phyloP scores from a whole-genome alignment of 352 stramenopile genomes.

The Pythium folliculosum region DNA sequence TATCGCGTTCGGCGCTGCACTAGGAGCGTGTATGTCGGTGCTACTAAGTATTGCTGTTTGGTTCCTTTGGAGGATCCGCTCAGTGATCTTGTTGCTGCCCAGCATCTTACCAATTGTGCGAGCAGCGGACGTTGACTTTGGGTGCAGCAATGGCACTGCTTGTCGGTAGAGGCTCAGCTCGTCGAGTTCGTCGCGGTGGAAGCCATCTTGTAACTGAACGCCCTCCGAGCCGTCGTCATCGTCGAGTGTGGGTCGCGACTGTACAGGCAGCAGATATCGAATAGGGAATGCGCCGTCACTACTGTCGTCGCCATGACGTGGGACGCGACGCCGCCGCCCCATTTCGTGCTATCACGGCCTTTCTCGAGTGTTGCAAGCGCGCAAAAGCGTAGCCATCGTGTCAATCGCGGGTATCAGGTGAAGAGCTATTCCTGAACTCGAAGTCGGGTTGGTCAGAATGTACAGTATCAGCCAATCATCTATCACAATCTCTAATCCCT shows the following conservation, averaged over 20 bases:
- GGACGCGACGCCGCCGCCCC: conserved; percentile 6
- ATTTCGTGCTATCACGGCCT: not conserved
- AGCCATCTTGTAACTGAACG: not conserved
- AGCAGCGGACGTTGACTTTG: conserved; percentile 55
- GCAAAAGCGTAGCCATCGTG: conserved; percentile 1
- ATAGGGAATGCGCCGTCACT: conserved; percentile 17
- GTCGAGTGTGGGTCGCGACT: not conserved
- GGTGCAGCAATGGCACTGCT: conserved; percentile 54
- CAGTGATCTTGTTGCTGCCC: conserved; percentile 41
- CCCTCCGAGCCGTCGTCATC: not conserved
- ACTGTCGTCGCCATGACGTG: not conserved
- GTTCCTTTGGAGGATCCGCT: conserved; percentile 57
- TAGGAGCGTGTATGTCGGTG: not conserved
- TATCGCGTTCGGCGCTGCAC: not conserved
- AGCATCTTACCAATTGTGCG: conserved; percentile 64
- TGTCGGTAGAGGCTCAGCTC: conserved; percentile 53
- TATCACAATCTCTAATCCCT: not conserved
- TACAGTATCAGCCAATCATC: conserved; percentile 6
- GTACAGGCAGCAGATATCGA: conserved; percentile 16
- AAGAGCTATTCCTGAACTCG: conserved; percentile 16
- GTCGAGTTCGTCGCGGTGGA: conserved; percentile 8
- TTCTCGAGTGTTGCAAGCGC: not conserved
- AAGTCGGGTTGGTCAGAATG: not conserved
- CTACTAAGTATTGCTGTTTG: conserved; percentile 2
- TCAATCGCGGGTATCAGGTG: not conserved